Base-by-base conservation (phyloP, 352 stramenopile genomes). In the Phytophthora ramorum region DNA sequence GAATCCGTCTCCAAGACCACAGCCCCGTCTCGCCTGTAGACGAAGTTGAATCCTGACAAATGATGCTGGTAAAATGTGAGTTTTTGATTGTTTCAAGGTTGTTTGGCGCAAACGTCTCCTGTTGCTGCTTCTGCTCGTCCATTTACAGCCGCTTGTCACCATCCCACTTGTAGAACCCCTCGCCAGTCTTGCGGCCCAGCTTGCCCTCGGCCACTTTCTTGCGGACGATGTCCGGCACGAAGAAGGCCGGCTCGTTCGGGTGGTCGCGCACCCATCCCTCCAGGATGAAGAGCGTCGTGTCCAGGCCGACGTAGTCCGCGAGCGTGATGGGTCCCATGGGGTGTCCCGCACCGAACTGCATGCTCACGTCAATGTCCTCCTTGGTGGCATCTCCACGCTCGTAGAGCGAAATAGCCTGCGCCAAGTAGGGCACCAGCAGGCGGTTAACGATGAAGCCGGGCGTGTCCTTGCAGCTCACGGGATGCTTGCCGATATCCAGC, bases 391-490 rank as follows among this genome's bases (percentile, higher is more conserved):
- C 95, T 34, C 93, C 87, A 37, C 97, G 86, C 62, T 99, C 97
- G 35, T 98, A 89, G 71, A 99, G 88, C 2, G 95, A 70, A 63
- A 99, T 95, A 6, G 96, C 93, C 62, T 96, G 88, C 30, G 81
- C 74, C 22, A 92, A 43, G 66, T 93, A 91, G n/a, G 82, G 83
- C 55, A 93, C 83, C 45, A 93, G 68, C 57, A 93, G 66, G 28
- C 91, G 86, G 93, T 99, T 99, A 26, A 99, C 97, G 63, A 99
- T 99, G 71, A 99, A 99, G 28, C 97, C 97, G 0, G 96, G 97
- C 26, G 96, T 99, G 78, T 99, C 96, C 61, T 93, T 90, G 86
- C 96, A 99, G 41, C 76, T 91, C 30, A 99, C 96, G 0, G 95
- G 83, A 47, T 97, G 92, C 81, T 99, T 99, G 48, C 92, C 90